Conservation (phyloP, 371 early-diverging fungal genomes). For the Rhizopus delemar region DNA sequence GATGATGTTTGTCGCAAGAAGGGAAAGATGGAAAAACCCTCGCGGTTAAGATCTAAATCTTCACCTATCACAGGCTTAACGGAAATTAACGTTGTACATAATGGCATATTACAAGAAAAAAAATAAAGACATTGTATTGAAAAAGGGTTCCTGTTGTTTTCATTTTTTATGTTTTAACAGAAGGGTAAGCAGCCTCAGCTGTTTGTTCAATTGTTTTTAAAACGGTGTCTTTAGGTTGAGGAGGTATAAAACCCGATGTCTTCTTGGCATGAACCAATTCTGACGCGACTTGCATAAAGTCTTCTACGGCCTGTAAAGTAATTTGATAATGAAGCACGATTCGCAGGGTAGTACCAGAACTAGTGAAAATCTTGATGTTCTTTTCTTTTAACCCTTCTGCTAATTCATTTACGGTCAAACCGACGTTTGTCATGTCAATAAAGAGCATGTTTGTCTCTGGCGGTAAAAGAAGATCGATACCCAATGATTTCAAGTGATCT, state of each 20-base stretch:
- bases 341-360: constrained; percentile 52
- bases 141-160: neutral
- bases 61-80: constrained; percentile 21
- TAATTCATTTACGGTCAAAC: constrained; percentile 52
- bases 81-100: constrained; percentile 11
- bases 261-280: constrained; percentile 23
- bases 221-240: neutral
- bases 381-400: constrained; percentile 46
- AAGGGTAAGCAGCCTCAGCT: constrained; percentile 20
- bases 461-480: constrained; percentile 62
- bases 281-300: constrained; percentile 38
- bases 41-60: constrained; percentile 23
- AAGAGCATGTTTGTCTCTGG: constrained; percentile 91
- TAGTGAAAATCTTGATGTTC: constrained; percentile 57
- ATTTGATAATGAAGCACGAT: constrained; percentile 81
- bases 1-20: constrained; percentile 17
- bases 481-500: constrained; percentile 53
- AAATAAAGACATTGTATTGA: neutral
- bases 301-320: constrained; percentile 56
- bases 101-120: neutral
- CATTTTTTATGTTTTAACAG: constrained; percentile 10
- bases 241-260: constrained; percentile 24
- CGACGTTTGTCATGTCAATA: constrained; percentile 54
- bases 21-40: constrained; percentile 13
- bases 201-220: constrained; percentile 19